Evolutionary conservation across 257 asterid genomes (phyloP).

Genomic region (Nyctanthes arbortristis): DNA sequence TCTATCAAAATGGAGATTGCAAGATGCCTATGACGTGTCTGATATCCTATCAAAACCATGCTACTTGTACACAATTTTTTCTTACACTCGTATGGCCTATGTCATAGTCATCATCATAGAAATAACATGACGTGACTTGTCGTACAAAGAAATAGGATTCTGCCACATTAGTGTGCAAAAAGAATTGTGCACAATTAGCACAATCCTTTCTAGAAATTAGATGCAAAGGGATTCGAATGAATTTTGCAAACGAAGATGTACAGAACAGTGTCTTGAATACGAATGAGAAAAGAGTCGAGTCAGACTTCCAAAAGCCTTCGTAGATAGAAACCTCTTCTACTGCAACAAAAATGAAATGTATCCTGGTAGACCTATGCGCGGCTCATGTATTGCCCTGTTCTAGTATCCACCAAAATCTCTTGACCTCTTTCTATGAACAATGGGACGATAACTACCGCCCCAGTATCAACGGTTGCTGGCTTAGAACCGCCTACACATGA

Average conservation of each 20-base stretch:
- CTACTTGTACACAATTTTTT: no score
- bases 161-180: no score
- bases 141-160: no score
- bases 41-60: slow-evolving; percentile 50
- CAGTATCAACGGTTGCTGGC: slow-evolving; percentile 86
- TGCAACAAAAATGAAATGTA: slow-evolving; percentile 17
- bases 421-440: slow-evolving; percentile 68
- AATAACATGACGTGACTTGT: no score
- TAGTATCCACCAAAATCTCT: slow-evolving; percentile 74
- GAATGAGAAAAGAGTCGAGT: slow-evolving; percentile 24
- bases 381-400: slow-evolving; percentile 96
- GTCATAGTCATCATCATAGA: no score
- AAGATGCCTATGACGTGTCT: slow-evolving; percentile 58
- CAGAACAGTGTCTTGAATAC: slow-evolving; percentile 19
- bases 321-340: slow-evolving; percentile 3
- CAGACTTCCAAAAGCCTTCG: slow-evolving; percentile 4
- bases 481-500: slow-evolving; percentile 84
- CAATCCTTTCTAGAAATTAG: no score
- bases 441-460: slow-evolving; percentile 88
- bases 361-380: slow-evolving; percentile 56
- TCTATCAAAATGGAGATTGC: slow-evolving; percentile 59
- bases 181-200: no score
- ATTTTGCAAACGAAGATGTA: no score
- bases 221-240: no score
- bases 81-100: no score